A percentile compares a stretch with the other conserved stretches of the same genome.
These are phyloP conservation scores for Scytalidium sp. DNA, from an alignment of 2,329 filamentous ascomycete species.

Conservation along the genomic window DNA sequence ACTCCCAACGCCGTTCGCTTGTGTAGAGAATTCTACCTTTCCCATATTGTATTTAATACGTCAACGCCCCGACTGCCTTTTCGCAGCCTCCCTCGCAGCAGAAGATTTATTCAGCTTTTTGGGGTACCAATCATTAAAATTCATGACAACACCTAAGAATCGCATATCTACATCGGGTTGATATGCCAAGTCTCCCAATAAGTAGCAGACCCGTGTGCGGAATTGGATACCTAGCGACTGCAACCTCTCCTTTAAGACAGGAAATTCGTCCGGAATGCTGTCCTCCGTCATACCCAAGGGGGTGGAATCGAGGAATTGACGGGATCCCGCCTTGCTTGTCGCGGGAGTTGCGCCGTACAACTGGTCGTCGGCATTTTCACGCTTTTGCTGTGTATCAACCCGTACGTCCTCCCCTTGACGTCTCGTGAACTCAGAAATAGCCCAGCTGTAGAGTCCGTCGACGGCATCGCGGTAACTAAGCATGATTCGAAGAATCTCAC, in stretches of 20 bases:
- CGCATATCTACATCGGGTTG: constrained; percentile 94
- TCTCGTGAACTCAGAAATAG: constrained; percentile 87
- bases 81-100: neutral
- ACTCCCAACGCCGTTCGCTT: too few species aligned
- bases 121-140: constrained; percentile 94
- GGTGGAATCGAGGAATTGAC: constrained; percentile 21
- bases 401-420: constrained; percentile 64
- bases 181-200: constrained; percentile 87
- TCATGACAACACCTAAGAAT: constrained; percentile 96
- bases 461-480: constrained; percentile 89
- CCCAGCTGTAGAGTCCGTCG: constrained; percentile 91
- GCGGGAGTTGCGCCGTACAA: constrained; percentile 21
- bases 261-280: constrained; percentile 58
- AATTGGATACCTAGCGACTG: constrained; percentile 73
- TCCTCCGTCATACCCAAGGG: constrained; percentile 24
- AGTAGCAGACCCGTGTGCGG: constrained; percentile 69
- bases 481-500: constrained; percentile 92
- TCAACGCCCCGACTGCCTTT: too few species aligned
- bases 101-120: neutral
- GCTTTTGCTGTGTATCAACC: neutral
- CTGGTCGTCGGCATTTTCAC: constrained; percentile 17
- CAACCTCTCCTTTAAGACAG: constrained; percentile 72
- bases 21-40: too few species aligned
- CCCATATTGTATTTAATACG: too few species aligned
- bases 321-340: constrained; percentile 24